Evolutionary conservation across 2,329 filamentous ascomycete genomes (phyloP).

Genomic region (Sclerotinia minor): DNA sequence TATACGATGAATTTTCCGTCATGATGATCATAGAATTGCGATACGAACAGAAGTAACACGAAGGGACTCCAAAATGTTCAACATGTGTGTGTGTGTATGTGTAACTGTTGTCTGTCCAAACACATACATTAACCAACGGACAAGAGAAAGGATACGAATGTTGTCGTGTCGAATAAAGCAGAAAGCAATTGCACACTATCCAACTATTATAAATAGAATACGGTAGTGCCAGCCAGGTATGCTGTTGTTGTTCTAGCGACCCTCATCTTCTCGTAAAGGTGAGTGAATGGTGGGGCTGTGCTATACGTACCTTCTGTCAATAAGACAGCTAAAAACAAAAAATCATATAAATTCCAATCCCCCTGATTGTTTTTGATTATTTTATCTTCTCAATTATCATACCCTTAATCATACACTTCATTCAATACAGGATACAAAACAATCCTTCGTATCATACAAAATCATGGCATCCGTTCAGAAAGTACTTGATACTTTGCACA

Average conservation of each 20-base stretch:
- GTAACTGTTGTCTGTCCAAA: neutral
- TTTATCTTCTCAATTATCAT: neutral
- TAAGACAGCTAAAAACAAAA: constrained; percentile 11
- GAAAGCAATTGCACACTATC: constrained; percentile 26
- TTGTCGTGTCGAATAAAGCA: constrained; percentile 10
- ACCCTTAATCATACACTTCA: neutral
- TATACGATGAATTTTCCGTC: neutral
- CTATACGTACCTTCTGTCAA: constrained; percentile 25
- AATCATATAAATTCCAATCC: constrained; percentile 20
- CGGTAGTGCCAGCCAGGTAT: neutral
- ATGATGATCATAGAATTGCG: neutral
- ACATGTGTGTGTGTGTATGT: too few relatives aligned
- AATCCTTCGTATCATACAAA: neutral
- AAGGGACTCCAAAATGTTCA: neutral
- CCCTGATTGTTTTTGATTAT: neutral
- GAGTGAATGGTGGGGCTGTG: constrained; percentile 35
- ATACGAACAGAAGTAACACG: neutral
- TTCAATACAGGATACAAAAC: neutral
- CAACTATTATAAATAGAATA: constrained; percentile 8
- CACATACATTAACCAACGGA: neutral
- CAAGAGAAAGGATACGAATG: constrained; percentile 3
- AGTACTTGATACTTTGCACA: constrained; percentile 49
- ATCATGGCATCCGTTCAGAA: constrained; percentile 47
- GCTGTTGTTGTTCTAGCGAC: constrained; percentile 27
- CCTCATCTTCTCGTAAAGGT: constrained; percentile 15